Evolutionary conservation across 768 basidiomycete genomes (phyloP).

Genomic region (Rossbeevera mucosa): DNA sequence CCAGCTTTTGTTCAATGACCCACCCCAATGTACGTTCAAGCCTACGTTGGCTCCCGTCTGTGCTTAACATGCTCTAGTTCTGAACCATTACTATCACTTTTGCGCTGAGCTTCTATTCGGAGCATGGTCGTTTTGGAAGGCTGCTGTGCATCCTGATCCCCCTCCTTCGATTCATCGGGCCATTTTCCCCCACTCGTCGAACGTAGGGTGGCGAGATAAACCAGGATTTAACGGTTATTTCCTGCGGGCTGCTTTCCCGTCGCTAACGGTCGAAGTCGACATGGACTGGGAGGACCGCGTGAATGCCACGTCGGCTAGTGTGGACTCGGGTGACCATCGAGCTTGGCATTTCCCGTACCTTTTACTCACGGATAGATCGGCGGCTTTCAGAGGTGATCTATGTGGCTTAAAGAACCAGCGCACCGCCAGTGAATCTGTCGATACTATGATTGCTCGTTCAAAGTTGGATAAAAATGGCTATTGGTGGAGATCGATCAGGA

Average conservation of each 20-base stretch:
- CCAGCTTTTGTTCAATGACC: slow-evolving; percentile 63
- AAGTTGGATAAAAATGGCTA: slow-evolving; percentile 36
- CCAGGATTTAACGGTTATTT: slow-evolving; percentile 78
- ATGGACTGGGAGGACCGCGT: slow-evolving; percentile 71
- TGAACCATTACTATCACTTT: slow-evolving; percentile 86
- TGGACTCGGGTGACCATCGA: slow-evolving; percentile 29
- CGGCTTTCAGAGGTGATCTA: slow-evolving; percentile 60
- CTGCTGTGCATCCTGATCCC: slow-evolving; percentile 35
- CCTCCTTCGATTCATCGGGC: slow-evolving; percentile 60
- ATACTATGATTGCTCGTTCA: slow-evolving; percentile 41
- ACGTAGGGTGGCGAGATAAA: slow-evolving; percentile 65
- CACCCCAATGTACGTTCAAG: slow-evolving; percentile 46
- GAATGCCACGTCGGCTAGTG: slow-evolving; percentile 20
- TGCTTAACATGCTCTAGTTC: slow-evolving; percentile 35
- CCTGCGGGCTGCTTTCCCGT: slow-evolving; percentile 69
- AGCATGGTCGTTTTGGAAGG: slow-evolving; percentile 68
- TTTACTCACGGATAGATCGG: slow-evolving; percentile 70
- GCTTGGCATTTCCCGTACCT: slow-evolving; percentile 72
- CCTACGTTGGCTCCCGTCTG: not conserved
- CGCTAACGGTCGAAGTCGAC: slow-evolving; percentile 59
- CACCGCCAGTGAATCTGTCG: slow-evolving; percentile 65
- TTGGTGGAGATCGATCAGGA: slow-evolving; percentile 79
- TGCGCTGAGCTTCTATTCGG: slow-evolving; percentile 79
- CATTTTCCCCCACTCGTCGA: slow-evolving; percentile 63
- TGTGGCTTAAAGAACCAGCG: slow-evolving; percentile 67